Conservation (phyloP, 2,329 filamentous ascomycete genomes). For the Cordyceps farinosa region DNA sequence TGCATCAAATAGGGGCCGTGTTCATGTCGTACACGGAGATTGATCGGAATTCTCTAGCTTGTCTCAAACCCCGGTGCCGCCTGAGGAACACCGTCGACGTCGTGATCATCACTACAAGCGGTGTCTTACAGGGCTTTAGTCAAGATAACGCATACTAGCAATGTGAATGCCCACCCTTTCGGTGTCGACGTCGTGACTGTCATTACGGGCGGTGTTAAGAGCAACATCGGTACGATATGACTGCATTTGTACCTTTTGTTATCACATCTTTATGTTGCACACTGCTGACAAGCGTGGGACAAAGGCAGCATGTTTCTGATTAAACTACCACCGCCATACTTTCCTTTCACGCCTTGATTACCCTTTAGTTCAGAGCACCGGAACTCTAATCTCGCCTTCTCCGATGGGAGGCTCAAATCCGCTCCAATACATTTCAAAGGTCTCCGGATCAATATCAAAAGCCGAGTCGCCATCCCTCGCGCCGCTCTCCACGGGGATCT, state of each 20-base stretch:
- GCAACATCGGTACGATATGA: constrained; percentile 20
- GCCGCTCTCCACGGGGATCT: background rate
- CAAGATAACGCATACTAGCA: too few species aligned
- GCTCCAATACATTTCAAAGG: constrained; percentile 16
- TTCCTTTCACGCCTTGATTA: too few species aligned
- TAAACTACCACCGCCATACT: too few species aligned
- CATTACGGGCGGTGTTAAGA: constrained; percentile 20
- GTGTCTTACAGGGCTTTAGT: too few species aligned
- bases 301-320: too few species aligned
- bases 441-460: constrained; percentile 11
- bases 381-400: constrained; percentile 12
- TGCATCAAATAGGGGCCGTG: too few species aligned
- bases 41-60: too few species aligned
- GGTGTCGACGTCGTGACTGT: constrained; percentile 21
- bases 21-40: too few species aligned
- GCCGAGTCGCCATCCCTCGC: constrained; percentile 15
- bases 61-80: too few species aligned
- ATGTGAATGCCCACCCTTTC: too few species aligned
- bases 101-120: too few species aligned
- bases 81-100: too few species aligned
- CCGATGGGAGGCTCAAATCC: constrained; percentile 12
- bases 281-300: background rate
- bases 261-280: background rate
- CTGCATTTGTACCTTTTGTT: background rate
- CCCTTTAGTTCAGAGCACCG: background rate